Evolutionary conservation across 768 basidiomycete genomes (phyloP).

Genomic region (Tricholoma flavovirens): DNA sequence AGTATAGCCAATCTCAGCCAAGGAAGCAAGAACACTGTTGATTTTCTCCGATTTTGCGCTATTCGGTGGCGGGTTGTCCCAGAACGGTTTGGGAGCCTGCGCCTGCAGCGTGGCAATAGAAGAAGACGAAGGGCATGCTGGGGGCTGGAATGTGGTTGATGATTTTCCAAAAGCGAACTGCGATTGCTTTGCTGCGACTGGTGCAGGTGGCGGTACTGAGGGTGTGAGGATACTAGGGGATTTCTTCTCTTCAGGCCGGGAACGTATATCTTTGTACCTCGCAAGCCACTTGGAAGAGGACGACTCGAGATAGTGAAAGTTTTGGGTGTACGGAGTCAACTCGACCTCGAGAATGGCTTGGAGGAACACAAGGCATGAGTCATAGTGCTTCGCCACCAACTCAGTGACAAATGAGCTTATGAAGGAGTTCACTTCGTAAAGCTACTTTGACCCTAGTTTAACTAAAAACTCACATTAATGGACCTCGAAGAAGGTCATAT

Average conservation of each 20-base stretch:
- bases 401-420: slow-evolving; percentile 17
- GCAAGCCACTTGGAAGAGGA: slow-evolving; percentile 30
- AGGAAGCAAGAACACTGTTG: slow-evolving; percentile 17
- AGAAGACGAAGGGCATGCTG: too few relatives aligned
- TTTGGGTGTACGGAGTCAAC: slow-evolving; percentile 36
- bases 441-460: too few relatives aligned
- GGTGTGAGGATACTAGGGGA: background rate
- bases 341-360: slow-evolving; percentile 29
- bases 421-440: background rate
- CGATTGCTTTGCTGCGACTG: background rate
- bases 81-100: background rate
- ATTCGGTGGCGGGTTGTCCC: background rate
- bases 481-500: background rate
- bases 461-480: background rate
- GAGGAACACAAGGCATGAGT: slow-evolving; percentile 18
- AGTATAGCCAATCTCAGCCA: slow-evolving; percentile 26
- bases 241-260: background rate
- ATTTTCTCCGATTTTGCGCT: slow-evolving; percentile 7
- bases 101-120: background rate
- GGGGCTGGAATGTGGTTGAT: background rate
- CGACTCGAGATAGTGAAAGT: slow-evolving; percentile 31
- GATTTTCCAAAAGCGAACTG: background rate
- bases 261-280: slow-evolving; percentile 30
- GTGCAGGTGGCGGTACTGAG: background rate
- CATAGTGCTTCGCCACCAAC: slow-evolving; percentile 17